A percentile compares a stretch with the other conserved stretches of the same genome.
Evolutionary conservation across 805 yeast species (phyloP).

Genomic region (Ogataea allantospora): DNA sequence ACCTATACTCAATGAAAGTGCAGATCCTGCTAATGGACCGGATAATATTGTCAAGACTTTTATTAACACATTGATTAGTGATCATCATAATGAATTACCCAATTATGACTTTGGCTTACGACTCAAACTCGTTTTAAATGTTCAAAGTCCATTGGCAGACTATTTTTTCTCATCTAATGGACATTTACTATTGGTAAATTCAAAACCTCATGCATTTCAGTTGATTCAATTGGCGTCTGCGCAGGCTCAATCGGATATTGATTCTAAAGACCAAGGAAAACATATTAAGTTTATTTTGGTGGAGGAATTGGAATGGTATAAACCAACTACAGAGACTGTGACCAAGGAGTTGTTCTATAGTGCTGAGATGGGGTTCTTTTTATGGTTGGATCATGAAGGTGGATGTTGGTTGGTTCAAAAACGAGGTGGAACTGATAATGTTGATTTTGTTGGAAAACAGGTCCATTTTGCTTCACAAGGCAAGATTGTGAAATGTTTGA

Average conservation of each 20-base stretch:
- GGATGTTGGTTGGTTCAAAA: conserved; percentile 30
- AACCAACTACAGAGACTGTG: conserved; percentile 13
- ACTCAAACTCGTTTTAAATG: conserved; percentile 34
- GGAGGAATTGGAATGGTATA: conserved; percentile 35
- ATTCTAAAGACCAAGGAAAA: conserved; percentile 23
- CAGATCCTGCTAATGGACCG: conserved; percentile 10
- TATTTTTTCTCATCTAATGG: conserved; percentile 27
- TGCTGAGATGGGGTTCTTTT: conserved; percentile 27
- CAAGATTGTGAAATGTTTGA: conserved; percentile 29
- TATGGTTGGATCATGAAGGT: conserved; percentile 32
- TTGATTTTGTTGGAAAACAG: conserved; percentile 25
- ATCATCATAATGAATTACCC: conserved; percentile 27
- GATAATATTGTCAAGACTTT: conserved; percentile 26
- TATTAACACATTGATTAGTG: conserved; percentile 27
- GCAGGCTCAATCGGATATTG: conserved; percentile 16
- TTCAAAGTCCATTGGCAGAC: conserved; percentile 34
- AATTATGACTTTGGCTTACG: conserved; percentile 34
- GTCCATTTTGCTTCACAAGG: conserved; percentile 20
- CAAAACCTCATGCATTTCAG: conserved; percentile 37
- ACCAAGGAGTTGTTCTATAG: conserved; percentile 22
- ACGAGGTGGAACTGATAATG: conserved; percentile 10
- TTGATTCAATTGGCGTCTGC: conserved; percentile 26
- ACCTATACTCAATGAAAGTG: conserved; percentile 19
- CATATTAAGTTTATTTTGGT: conserved; percentile 30
- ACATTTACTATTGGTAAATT: conserved; percentile 29